These are phyloP conservation scores for Naganishia liquefaciens DNA, from an alignment of 1,284 basidiomycete genomes.

Conservation along the genomic window DNA sequence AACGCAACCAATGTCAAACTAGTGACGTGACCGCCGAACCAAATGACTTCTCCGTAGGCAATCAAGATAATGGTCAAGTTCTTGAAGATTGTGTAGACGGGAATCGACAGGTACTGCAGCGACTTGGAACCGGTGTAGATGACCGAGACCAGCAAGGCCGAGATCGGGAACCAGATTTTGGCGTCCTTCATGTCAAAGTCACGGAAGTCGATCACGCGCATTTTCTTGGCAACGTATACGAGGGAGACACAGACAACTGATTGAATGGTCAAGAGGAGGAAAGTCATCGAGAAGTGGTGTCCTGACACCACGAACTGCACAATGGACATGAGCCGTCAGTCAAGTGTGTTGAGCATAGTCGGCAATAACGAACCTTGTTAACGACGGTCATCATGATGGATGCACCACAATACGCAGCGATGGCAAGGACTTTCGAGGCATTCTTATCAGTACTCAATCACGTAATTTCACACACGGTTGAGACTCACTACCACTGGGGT, in stretches of 20 bases:
- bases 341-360: neutral
- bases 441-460: neutral
- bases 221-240: conserved; percentile 71
- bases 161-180: conserved; percentile 92
- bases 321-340: conserved; percentile 23
- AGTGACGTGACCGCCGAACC: conserved; percentile 91
- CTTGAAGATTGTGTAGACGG: conserved; percentile 98
- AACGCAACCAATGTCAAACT: conserved; percentile 86
- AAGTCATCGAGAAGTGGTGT: conserved; percentile 92
- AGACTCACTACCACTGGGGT: conserved; percentile 12
- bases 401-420: conserved; percentile 87
- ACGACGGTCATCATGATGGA: conserved; percentile 98
- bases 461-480: neutral
- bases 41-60: conserved; percentile 95
- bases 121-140: conserved; percentile 99
- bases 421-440: conserved; percentile 63
- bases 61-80: conserved; percentile 98
- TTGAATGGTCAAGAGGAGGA: conserved; percentile 89
- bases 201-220: conserved; percentile 85
- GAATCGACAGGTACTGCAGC: conserved; percentile 91
- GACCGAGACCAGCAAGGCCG: conserved; percentile 84
- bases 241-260: conserved; percentile 79
- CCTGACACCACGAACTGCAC: conserved; percentile 91
- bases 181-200: conserved; percentile 82
- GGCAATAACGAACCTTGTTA: conserved; percentile 72